Conservation (phyloP, 441 rosid genomes). For the Hypseocharis bilobata region DNA sequence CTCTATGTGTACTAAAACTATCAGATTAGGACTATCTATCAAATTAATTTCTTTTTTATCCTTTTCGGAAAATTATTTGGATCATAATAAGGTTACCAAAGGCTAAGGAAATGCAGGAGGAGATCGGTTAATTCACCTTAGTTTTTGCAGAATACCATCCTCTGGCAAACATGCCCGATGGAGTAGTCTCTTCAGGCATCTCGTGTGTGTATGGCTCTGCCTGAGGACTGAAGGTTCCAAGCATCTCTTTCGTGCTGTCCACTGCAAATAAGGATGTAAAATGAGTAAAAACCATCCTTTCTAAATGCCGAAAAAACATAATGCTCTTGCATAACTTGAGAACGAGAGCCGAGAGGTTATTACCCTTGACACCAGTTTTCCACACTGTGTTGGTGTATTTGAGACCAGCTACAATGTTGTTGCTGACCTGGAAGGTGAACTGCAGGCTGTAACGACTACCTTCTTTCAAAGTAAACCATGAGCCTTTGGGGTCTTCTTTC, state of each 20-base stretch:
- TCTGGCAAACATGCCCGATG: conserved; percentile 58
- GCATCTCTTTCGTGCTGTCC: conserved; percentile 50
- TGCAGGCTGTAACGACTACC: conserved; percentile 38
- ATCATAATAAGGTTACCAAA: too few species aligned
- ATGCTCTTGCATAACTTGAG: not conserved
- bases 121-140: conserved; percentile 31
- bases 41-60: too few species aligned
- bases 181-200: conserved; percentile 53
- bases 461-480: conserved; percentile 48
- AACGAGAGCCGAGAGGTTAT: not conserved
- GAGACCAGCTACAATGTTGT: conserved; percentile 47
- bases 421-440: conserved; percentile 41
- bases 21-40: too few species aligned
- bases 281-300: conserved; percentile 1
- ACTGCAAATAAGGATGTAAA: conserved; percentile 27
- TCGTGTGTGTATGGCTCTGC: conserved; percentile 47
- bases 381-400: conserved; percentile 41
- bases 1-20: too few species aligned
- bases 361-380: conserved; percentile 51
- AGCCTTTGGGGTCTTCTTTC: conserved; percentile 37
- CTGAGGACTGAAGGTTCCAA: conserved; percentile 62
- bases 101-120: not conserved
- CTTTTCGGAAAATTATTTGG: too few species aligned
- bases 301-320: not conserved
- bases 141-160: conserved; percentile 52